Percentiles rank a stretch among this genome's conserved stretches.
phyloP scores from a whole-genome alignment of 768 basidiomycete genomes.

The Pleurotus salmoneostramineus region DNA sequence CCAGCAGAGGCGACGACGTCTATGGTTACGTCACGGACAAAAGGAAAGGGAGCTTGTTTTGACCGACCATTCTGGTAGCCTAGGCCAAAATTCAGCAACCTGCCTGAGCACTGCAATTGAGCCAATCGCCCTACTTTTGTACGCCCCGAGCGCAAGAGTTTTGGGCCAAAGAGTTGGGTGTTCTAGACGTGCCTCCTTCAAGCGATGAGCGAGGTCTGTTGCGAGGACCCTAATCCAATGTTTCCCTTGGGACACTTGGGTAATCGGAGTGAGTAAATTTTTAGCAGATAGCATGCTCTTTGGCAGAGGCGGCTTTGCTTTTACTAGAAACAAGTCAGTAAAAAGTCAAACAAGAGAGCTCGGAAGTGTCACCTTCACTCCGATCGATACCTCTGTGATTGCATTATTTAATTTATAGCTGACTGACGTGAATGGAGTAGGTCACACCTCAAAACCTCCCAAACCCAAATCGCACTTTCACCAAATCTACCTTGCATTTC shows the following conservation, averaged over 20 bases:
- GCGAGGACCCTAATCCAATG: slow-evolving; percentile 93
- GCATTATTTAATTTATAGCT: slow-evolving; percentile 3
- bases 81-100: slow-evolving; percentile 21
- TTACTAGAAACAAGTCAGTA: slow-evolving; percentile 48
- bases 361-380: slow-evolving; percentile 59
- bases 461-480: slow-evolving; percentile 86
- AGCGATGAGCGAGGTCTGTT: slow-evolving; percentile 81
- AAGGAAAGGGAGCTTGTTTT: slow-evolving; percentile 87
- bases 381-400: slow-evolving; percentile 75
- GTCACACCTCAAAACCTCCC: slow-evolving; percentile 78
- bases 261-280: slow-evolving; percentile 80
- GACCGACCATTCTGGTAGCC: slow-evolving; percentile 68
- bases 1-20: slow-evolving; percentile 75
- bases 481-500: slow-evolving; percentile 82
- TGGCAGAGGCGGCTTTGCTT: slow-evolving; percentile 71
- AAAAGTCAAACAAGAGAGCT: not conserved
- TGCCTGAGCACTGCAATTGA: not conserved
- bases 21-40: slow-evolving; percentile 65
- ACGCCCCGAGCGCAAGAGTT: slow-evolving; percentile 74
- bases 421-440: not conserved
- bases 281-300: slow-evolving; percentile 99
- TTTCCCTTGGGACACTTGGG: slow-evolving; percentile 66
- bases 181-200: slow-evolving; percentile 75
- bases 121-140: slow-evolving; percentile 49
- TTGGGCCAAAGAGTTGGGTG: slow-evolving; percentile 88